phyloP scores from a whole-genome alignment of 2,329 filamentous ascomycete species.

The Rhynchosporium graminicola region DNA sequence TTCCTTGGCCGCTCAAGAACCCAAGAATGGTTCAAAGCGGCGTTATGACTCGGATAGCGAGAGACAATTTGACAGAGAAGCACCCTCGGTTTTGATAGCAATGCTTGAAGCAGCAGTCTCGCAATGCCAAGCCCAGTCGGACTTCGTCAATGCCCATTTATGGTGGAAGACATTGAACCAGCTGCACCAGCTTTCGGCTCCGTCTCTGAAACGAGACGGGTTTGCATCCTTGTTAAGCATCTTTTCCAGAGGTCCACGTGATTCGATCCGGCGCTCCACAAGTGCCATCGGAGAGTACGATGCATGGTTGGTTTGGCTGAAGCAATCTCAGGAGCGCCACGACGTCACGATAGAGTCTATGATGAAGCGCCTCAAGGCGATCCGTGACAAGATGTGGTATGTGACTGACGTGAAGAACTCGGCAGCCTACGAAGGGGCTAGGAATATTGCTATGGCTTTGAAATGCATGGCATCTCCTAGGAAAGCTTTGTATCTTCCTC shows the following conservation, averaged over 20 bases:
- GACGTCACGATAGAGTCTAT: slow-evolving; percentile 73
- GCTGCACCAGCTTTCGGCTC: slow-evolving; percentile 62
- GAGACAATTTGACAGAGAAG: slow-evolving; percentile 47
- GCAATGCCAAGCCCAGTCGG: slow-evolving; percentile 75
- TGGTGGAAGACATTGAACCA: slow-evolving; percentile 84
- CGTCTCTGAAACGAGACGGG: slow-evolving; percentile 64
- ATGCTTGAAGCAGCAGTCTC: slow-evolving; percentile 78
- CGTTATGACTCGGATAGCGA: slow-evolving; percentile 33
- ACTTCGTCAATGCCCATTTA: slow-evolving; percentile 80
- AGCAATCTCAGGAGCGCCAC: slow-evolving; percentile 77
- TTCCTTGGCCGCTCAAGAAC: slow-evolving; percentile 22
- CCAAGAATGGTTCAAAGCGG: slow-evolving; percentile 28
- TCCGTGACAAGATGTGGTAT: slow-evolving; percentile 99
- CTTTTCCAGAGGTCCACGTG: slow-evolving; percentile 69
- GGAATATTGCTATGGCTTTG: slow-evolving; percentile 81
- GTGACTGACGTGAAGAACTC: slow-evolving; percentile 92
- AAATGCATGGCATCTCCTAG: slow-evolving; percentile 82
- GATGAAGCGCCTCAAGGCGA: slow-evolving; percentile 70
- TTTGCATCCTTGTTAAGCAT: slow-evolving; percentile 73
- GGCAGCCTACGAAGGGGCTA: slow-evolving; percentile 81
- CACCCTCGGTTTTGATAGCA: slow-evolving; percentile 57
- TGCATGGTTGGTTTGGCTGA: slow-evolving; percentile 80
- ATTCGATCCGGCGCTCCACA: slow-evolving; percentile 68
- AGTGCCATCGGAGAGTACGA: slow-evolving; percentile 77
- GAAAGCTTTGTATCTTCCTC: slow-evolving; percentile 35